These are phyloP conservation scores for Pseudoneurospora amorphoporcata DNA, from an alignment of 495 filamentous ascomycete species.

Conservation along the genomic window DNA sequence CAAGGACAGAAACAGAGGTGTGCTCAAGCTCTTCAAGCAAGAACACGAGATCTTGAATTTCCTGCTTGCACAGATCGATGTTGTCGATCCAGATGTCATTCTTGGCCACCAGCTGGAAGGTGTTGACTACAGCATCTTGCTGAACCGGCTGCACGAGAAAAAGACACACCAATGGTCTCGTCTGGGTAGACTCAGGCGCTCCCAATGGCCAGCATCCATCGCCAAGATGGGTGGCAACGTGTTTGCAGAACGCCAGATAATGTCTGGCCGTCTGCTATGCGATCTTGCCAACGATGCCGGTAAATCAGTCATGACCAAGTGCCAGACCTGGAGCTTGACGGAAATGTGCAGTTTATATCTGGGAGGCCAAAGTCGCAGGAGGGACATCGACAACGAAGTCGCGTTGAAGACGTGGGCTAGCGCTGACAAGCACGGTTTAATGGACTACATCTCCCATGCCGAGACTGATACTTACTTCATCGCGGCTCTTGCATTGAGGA, in stretches of 20 bases:
- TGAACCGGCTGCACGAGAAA: constrained; percentile 78
- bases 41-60: constrained; percentile 75
- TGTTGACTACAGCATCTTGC: constrained; percentile 84
- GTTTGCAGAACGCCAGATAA: constrained; percentile 81
- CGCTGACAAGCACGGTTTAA: constrained; percentile 63
- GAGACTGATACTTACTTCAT: constrained; percentile 95
- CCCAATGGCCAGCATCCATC: constrained; percentile 80
- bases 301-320: constrained; percentile 95
- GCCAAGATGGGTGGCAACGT: constrained; percentile 79
- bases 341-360: constrained; percentile 95
- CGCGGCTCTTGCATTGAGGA: constrained; percentile 72
- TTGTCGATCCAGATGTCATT: constrained; percentile 84
- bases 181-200: constrained; percentile 73
- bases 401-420: constrained; percentile 83
- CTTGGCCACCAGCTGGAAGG: constrained; percentile 95
- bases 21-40: constrained; percentile 66
- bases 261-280: constrained; percentile 82
- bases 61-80: constrained; percentile 79
- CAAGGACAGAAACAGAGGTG: constrained; percentile 50
- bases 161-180: constrained; percentile 90
- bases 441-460: constrained; percentile 87
- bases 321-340: constrained; percentile 92
- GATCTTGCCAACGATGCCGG: constrained; percentile 94
- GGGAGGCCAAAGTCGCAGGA: constrained; percentile 50
- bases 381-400: constrained; percentile 77